These are phyloP conservation scores for Erythrobasidium hasegawianum DNA, from an alignment of 1,284 basidiomycete species.

Conservation along the genomic window DNA sequence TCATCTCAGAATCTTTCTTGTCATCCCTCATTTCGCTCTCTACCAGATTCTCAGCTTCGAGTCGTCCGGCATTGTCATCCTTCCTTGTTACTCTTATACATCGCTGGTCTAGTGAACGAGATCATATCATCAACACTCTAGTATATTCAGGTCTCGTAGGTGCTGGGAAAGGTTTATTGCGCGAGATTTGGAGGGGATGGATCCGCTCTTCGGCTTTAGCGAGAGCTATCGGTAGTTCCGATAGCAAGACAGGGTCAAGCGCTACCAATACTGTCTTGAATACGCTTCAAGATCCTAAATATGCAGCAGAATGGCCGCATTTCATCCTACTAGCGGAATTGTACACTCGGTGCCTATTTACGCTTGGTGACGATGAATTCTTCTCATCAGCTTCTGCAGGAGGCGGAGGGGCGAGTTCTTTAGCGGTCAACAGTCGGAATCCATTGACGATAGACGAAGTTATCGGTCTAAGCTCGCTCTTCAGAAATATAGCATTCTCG, in stretches of 20 bases:
- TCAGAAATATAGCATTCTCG: constrained; percentile 73
- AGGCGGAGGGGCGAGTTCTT: background rate
- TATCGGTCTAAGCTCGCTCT: constrained; percentile 60
- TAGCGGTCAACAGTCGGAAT: constrained; percentile 54
- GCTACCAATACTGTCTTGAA: constrained; percentile 40
- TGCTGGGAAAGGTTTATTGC: constrained; percentile 60
- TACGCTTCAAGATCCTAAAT: constrained; percentile 41
- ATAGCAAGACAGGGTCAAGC: constrained; percentile 54
- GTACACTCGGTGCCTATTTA: constrained; percentile 78
- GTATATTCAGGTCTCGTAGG: constrained; percentile 44
- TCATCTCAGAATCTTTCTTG: constrained; percentile 57
- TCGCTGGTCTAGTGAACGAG: constrained; percentile 59
- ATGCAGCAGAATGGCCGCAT: constrained; percentile 53
- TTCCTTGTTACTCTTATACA: constrained; percentile 59
- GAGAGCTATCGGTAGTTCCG: constrained; percentile 55
- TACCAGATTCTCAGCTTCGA: constrained; percentile 48
- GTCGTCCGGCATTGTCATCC: constrained; percentile 54
- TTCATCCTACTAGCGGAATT: constrained; percentile 77
- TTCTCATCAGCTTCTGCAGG: constrained; percentile 54
- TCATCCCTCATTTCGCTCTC: constrained; percentile 51
- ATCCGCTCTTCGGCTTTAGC: constrained; percentile 54
- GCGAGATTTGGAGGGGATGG: constrained; percentile 67
- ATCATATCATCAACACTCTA: constrained; percentile 52
- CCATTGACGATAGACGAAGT: constrained; percentile 82
- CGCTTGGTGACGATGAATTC: constrained; percentile 96